Evolutionary conservation across 371 early-diverging fungal genomes (phyloP).

Genomic region (Mucor saturninus): DNA sequence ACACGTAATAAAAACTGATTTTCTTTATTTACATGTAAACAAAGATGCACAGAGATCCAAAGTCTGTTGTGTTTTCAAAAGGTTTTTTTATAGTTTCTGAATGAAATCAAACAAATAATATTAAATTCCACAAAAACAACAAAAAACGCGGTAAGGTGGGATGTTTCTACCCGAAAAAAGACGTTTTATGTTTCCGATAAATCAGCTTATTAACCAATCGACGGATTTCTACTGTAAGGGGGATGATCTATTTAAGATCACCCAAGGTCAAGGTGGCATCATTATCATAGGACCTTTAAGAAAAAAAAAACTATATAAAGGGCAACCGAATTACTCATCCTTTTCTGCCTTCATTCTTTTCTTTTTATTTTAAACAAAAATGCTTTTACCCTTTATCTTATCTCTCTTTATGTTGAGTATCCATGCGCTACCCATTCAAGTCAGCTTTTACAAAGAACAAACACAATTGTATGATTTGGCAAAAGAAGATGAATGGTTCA

Average conservation of each 20-base stretch:
- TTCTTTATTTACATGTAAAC: background rate
- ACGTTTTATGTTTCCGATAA: background rate
- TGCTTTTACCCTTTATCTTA: background rate
- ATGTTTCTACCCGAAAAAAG: background rate
- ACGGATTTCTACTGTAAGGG: background rate
- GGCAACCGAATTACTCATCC: background rate
- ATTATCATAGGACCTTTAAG: background rate
- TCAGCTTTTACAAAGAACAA: background rate
- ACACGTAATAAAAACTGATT: too few species aligned
- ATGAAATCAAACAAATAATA: too few species aligned
- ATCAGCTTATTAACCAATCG: background rate
- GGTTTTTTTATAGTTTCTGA: background rate
- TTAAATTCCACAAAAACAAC: too few species aligned
- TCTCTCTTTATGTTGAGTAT: background rate
- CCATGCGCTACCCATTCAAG: conserved; percentile 6
- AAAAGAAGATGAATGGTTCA: background rate
- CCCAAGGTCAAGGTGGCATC: background rate
- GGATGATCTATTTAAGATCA: background rate
- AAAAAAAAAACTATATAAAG: background rate
- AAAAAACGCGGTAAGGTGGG: background rate
- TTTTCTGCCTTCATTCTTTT: background rate
- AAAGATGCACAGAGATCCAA: background rate
- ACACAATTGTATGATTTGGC: background rate
- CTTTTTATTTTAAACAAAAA: background rate
- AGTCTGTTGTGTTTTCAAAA: background rate